Evolutionary conservation across 2,329 filamentous ascomycete species (phyloP), one percentile per base, ranked within the genome.

Genomic region (Phialemoniopsis sp.): DNA sequence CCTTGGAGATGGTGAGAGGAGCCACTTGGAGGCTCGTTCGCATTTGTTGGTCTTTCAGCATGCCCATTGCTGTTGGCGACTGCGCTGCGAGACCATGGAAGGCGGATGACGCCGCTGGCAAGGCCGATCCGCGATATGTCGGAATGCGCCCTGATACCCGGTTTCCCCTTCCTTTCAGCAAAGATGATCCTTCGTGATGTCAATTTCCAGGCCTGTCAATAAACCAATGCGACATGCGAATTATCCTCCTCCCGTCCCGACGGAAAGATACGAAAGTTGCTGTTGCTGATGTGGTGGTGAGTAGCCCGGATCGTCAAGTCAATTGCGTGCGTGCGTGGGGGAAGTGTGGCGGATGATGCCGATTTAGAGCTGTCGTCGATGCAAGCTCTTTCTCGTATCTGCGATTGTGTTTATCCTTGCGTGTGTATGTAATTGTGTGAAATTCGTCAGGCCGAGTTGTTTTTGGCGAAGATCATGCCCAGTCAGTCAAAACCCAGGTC

Each of bases 1-100:
- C 54, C 55, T 76, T 79, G 35, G 70, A 60, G 44, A 80, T 70
- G 37, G 69, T 55, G 43, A 82, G 64, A 42, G 79, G 78, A 55
- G 78, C 78, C 63, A 81, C 76, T 56, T 78, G 72, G 38, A 78
- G 68, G 66, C 76, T 81, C 57, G 75, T 67, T 61, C 76, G 70
- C 60, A 68, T 63, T 41, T 66, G 56, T 51, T 70, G 61, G 50
- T 67, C 62, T 49, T 61, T 66, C 60, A 67, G 64, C 67, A 68
- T 70, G 53, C 64, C 67, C 60, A 58, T 65, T 63, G 66, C 63
- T 63, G 61, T 49, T 53, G 43, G 44, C 36, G 33, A 40, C 42
- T 47, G 54, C 21, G 21, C 21, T 55, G 47, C 55, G 52, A 46
- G 58, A 64, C 57, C 65, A 68, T 69, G 59, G 21, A 26, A 26